Evolutionary conservation across 225 moss, liverwort and hornwort genomes (phyloP).

Genomic region (Climacium dendroides): DNA sequence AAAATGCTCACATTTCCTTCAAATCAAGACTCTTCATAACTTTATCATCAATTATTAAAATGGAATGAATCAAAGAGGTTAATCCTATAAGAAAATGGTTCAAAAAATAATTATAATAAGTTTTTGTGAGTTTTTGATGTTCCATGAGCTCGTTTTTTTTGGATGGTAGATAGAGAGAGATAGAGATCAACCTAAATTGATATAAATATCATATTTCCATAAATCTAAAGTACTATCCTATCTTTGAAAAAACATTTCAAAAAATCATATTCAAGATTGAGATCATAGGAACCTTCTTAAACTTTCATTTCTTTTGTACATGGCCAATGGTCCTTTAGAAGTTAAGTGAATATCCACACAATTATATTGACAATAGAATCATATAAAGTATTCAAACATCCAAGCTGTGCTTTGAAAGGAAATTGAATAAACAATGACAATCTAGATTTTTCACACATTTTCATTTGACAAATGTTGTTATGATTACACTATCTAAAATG

Average conservation of each 20-base stretch:
- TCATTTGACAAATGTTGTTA: too few species aligned
- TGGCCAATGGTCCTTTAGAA: too few species aligned
- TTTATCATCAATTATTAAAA: background rate
- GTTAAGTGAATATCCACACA: too few species aligned
- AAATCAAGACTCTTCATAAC: background rate
- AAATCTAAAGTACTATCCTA: background rate
- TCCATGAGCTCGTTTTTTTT: fast-evolving
- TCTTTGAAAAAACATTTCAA: background rate
- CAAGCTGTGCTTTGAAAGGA: too few species aligned
- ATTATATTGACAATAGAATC: too few species aligned
- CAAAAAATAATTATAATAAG: background rate
- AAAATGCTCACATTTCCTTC: too few species aligned
- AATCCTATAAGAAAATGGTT: background rate
- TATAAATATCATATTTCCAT: background rate
- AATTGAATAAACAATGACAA: too few species aligned
- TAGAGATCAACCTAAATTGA: background rate
- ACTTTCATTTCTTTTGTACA: background rate
- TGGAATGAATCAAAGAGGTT: background rate
- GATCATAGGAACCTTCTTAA: background rate
- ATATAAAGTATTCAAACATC: too few species aligned
- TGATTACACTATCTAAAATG: too few species aligned
- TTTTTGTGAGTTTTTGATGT: background rate
- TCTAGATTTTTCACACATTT: too few species aligned
- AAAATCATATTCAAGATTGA: background rate
- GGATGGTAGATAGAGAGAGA: too few species aligned